Conservation (phyloP, 129 eudicot genomes). For the Flaveria bidentis region DNA sequence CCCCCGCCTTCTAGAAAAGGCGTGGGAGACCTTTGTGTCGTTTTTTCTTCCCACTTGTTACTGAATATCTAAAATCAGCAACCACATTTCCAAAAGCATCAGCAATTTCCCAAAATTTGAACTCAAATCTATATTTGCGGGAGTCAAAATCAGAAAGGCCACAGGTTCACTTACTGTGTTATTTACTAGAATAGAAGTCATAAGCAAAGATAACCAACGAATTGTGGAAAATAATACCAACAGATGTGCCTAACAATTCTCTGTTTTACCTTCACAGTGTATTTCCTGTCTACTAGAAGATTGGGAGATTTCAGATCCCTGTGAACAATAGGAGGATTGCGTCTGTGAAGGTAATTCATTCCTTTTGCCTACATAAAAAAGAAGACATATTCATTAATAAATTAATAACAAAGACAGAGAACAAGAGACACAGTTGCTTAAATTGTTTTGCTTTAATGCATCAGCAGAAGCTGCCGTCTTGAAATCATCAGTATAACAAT, state of each 20-base stretch:
- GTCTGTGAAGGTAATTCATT: conserved; percentile 88
- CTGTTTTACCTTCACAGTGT: conserved; percentile 71
- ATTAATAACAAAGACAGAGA: neutral
- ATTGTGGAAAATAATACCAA: neutral
- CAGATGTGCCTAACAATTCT: conserved; percentile 14
- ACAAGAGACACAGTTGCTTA: neutral
- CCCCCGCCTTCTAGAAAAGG: neutral
- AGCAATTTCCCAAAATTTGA: neutral
- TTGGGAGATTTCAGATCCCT: conserved; percentile 89
- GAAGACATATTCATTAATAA: neutral
- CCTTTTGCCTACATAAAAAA: conserved; percentile 67
- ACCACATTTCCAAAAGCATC: neutral
- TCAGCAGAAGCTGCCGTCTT: neutral
- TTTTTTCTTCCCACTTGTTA: neutral
- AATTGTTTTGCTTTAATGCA: neutral
- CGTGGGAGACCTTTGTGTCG: neutral
- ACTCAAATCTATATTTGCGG: neutral
- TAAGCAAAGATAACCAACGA: neutral
- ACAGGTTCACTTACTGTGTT: neutral
- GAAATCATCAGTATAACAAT: too few relatives aligned
- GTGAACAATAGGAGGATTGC: conserved; percentile 85
- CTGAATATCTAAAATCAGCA: neutral
- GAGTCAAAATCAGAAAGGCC: neutral
- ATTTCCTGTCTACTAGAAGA: conserved; percentile 78
- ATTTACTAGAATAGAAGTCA: neutral